Base-by-base conservation (phyloP, 1,284 basidiomycete genomes). In the Ustanciosporium gigantosporum region DNA sequence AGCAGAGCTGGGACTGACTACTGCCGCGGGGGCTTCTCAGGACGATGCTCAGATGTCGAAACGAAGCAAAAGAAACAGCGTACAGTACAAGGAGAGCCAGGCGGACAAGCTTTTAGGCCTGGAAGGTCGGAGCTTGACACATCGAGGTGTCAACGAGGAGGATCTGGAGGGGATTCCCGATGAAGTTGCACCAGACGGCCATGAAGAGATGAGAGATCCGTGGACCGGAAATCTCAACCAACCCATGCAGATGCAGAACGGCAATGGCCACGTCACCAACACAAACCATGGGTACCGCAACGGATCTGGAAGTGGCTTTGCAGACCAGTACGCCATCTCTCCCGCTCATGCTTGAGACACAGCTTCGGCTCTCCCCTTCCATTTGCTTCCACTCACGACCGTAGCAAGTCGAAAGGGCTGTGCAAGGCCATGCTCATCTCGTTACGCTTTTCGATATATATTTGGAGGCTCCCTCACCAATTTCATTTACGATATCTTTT, bases 21-120 rank as follows among this genome's bases (percentile, higher is more conserved):
- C n/a, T 21, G 43, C 32, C n/a, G 9, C 34, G 6, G n/a, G n/a
- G n/a, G 21, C n/a, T 36, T 34, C 32, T 3, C 19, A 13, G 5
- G 24, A 41, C 21, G 22, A 27, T 13, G 24, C 5, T 4, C 38
- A 22, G 20, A 14, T 4, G 11, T 16, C 34, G 17, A 46, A 34
- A 32, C 32, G 55, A 15, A 65, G 46, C 41, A 67, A 68, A 44
- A 35, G 65, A 4, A 68, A 68, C 42, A 56, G 51, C 36, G 44
- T 56, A 2, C 51, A 48, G 41, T 68, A 65, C 36, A 38, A 43
- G 25, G 59, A 65, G 22, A 48, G 44, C 31, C 59, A 58, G 27
- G 56, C 60, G 3, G 65, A 68, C 13, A 51, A 49, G 46, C 34
- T 68, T 34, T 46, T 68, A 14, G 65, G 65, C 11, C 38, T 68